Percentiles rank a stretch among this genome's conserved stretches.
These are phyloP conservation scores for Hirsutella minnesotensis DNA, from an alignment of 2,329 filamentous ascomycete species.

Conservation along the genomic window DNA sequence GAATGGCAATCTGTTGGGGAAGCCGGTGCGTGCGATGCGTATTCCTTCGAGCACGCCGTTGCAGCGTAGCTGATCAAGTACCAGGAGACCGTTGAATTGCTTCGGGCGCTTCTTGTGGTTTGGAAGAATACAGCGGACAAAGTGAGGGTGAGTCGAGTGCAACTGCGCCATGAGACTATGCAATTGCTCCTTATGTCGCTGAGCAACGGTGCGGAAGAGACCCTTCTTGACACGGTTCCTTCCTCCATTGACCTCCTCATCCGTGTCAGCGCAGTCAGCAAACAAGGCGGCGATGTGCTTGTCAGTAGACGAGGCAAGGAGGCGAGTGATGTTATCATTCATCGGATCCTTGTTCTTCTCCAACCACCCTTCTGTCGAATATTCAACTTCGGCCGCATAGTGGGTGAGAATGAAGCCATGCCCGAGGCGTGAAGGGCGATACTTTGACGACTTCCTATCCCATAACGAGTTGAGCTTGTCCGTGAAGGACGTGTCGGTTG, in stretches of 20 bases:
- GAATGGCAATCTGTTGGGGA: conserved; percentile 87
- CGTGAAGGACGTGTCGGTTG: conserved; percentile 91
- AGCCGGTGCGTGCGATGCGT: conserved; percentile 89
- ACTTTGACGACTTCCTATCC: conserved; percentile 93
- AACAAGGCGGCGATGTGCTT: conserved; percentile 78
- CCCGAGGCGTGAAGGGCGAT: conserved; percentile 73
- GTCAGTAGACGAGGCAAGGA: conserved; percentile 73
- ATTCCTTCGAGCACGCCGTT: conserved; percentile 99
- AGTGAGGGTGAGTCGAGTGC: conserved; percentile 93
- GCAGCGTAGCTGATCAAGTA: conserved; percentile 92
- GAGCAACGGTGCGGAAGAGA: conserved; percentile 89
- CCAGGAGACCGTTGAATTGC: conserved; percentile 81
- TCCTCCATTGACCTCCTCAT: conserved; percentile 58
- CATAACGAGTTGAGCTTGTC: conserved; percentile 95
- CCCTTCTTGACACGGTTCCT: conserved; percentile 89
- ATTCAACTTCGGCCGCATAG: conserved; percentile 96
- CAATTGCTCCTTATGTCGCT: conserved; percentile 96
- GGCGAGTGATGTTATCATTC: conserved; percentile 89
- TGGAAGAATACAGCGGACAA: conserved; percentile 92
- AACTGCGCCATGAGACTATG: conserved; percentile 90
- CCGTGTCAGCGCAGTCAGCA: conserved; percentile 71
- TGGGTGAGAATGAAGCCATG: conserved; percentile 95
- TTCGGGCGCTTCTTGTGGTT: conserved; percentile 98
- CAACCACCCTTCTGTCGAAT: conserved; percentile 87
- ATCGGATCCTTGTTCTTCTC: conserved; percentile 99